phyloP scores from a whole-genome alignment of 1,284 basidiomycete species.

The Pseudozyma pruni region DNA sequence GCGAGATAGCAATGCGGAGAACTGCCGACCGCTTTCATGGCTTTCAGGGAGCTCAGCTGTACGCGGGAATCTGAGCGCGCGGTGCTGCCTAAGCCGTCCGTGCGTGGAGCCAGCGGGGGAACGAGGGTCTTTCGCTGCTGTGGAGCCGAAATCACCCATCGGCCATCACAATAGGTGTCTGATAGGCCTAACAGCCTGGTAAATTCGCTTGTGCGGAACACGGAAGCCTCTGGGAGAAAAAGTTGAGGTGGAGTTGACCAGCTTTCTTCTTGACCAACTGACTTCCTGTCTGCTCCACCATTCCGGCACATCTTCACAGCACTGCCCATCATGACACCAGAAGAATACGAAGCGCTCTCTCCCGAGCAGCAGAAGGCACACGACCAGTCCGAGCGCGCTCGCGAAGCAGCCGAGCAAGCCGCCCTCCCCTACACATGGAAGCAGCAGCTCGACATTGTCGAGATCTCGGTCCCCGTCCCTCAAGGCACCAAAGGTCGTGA shows the following conservation, averaged over 20 bases:
- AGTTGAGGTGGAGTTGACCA: conserved; percentile 71
- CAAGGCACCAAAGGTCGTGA: conserved; percentile 85
- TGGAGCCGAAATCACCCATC: no score
- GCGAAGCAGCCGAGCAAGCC: conserved; percentile 83
- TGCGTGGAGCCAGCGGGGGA: conserved; percentile 23
- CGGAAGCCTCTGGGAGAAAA: conserved; percentile 7
- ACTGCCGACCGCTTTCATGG: no score
- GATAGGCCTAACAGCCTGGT: background rate
- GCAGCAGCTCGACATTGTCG: conserved; percentile 88
- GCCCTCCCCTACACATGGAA: conserved; percentile 91
- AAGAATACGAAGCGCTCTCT: conserved; percentile 80
- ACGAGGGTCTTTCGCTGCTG: no score
- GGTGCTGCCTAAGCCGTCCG: conserved; percentile 25
- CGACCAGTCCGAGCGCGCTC: conserved; percentile 77
- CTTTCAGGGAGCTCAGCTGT: conserved; percentile 6
- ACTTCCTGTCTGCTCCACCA: conserved; percentile 11
- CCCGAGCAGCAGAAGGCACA: conserved; percentile 79
- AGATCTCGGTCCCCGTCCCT: conserved; percentile 84
- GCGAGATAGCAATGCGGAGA: no score
- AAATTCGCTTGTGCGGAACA: background rate
- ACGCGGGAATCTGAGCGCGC: conserved; percentile 7
- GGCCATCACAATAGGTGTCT: no score
- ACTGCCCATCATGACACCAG: conserved; percentile 73
- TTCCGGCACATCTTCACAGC: background rate
- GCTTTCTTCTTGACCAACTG: conserved; percentile 66